phyloP scores from a whole-genome alignment of 2,329 filamentous ascomycete genomes.

The Aspergillus sp. region DNA sequence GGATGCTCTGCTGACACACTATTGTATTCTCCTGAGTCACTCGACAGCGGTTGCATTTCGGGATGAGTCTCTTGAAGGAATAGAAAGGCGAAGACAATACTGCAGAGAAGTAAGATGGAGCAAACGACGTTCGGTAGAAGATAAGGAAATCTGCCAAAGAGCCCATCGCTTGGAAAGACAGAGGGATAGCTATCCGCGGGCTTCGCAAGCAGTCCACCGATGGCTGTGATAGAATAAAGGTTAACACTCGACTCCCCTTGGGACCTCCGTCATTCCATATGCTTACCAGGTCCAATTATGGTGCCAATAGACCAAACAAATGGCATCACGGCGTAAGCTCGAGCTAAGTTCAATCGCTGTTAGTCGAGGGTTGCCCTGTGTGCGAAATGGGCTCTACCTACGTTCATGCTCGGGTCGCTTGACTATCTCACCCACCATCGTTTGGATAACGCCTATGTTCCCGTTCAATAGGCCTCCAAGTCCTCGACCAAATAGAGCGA shows the following conservation, averaged over 20 bases:
- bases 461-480: conserved; percentile 84
- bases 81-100: conserved; percentile 76
- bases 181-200: conserved; percentile 73
- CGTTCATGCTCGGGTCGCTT: conserved; percentile 82
- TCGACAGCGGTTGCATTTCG: conserved; percentile 63
- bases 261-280: not conserved
- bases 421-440: conserved; percentile 88
- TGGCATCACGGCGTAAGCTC: conserved; percentile 88
- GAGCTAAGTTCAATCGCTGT: conserved; percentile 51
- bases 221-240: conserved; percentile 48
- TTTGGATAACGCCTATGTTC: conserved; percentile 88
- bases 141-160: conserved; percentile 81
- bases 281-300: conserved; percentile 69
- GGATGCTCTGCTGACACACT: conserved; percentile 64
- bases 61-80: conserved; percentile 88
- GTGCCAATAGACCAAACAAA: conserved; percentile 92
- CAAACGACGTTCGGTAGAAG: conserved; percentile 88
- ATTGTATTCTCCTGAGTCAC: conserved; percentile 39
- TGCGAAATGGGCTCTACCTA: conserved; percentile 46
- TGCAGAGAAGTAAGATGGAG: conserved; percentile 70
- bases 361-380: not conserved
- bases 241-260: conserved; percentile 13
- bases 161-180: conserved; percentile 63
- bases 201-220: conserved; percentile 82
- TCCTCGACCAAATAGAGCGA: conserved; percentile 73